Evolutionary conservation across 805 yeast species (phyloP).

Genomic region (Debaryomyces maramus): DNA sequence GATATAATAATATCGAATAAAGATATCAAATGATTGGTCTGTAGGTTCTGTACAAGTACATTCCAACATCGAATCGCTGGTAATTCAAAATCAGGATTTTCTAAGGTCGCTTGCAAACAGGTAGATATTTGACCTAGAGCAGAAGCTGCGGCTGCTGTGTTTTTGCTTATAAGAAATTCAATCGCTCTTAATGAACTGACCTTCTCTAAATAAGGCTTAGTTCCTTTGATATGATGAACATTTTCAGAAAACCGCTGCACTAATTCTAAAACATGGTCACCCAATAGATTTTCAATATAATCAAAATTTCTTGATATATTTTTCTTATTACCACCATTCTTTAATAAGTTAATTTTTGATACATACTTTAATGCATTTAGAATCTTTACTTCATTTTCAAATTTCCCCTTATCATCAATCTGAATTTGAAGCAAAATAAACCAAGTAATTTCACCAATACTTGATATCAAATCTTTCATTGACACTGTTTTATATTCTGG

Average conservation of each 20-base stretch:
- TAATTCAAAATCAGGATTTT: constrained; percentile 56
- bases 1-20: constrained; percentile 75
- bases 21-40: constrained; percentile 56
- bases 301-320: constrained; percentile 16
- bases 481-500: constrained; percentile 42
- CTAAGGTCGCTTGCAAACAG: constrained; percentile 78
- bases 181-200: constrained; percentile 72
- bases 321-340: constrained; percentile 10
- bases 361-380: constrained; percentile 44
- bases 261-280: constrained; percentile 66
- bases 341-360: constrained; percentile 26
- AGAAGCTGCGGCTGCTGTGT: constrained; percentile 51
- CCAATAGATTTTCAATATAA: constrained; percentile 36
- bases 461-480: constrained; percentile 34
- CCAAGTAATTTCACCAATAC: constrained; percentile 42
- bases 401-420: constrained; percentile 24
- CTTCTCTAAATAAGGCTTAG: constrained; percentile 71
- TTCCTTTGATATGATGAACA: constrained; percentile 70
- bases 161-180: constrained; percentile 57
- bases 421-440: constrained; percentile 32
- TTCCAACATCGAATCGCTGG: constrained; percentile 71
- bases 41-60: constrained; percentile 56
- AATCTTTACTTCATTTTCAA: constrained; percentile 36
- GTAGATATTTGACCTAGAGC: constrained; percentile 85
- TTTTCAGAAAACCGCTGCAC: constrained; percentile 79